Percentiles rank a stretch among this genome's conserved stretches.
Evolutionary conservation across 208 protist genomes (phyloP).

Genomic region (Angomonas ambiguus): DNA sequence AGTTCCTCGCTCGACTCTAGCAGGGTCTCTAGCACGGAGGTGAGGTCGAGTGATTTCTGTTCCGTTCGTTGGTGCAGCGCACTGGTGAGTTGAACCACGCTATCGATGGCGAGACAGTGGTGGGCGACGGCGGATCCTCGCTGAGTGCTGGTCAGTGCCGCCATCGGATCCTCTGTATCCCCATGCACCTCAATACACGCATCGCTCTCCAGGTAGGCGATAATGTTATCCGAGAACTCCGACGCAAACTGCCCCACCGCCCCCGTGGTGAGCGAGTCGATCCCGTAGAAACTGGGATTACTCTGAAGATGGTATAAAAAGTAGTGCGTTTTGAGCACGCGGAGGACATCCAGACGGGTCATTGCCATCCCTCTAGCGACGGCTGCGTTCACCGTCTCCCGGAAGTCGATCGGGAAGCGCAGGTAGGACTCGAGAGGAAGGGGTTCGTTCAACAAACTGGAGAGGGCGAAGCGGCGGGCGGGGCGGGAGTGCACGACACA

Average conservation of each 20-base stretch:
- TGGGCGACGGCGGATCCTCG: conserved; percentile 59
- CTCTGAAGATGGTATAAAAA: conserved; percentile 72
- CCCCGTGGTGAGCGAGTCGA: conserved; percentile 34
- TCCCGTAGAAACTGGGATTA: conserved; percentile 77
- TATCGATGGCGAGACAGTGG: conserved; percentile 56
- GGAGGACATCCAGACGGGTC: conserved; percentile 60
- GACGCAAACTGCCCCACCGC: conserved; percentile 73
- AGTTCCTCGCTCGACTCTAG: conserved; percentile 50
- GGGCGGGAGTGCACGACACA: conserved; percentile 60
- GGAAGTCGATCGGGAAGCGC: conserved; percentile 78
- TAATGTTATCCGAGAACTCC: conserved; percentile 59
- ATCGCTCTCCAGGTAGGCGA: conserved; percentile 35
- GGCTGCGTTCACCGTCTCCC: conserved; percentile 67
- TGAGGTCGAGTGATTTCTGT: conserved; percentile 18
- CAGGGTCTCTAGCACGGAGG: conserved; percentile 41
- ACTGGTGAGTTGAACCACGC: conserved; percentile 34
- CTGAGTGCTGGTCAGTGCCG: conserved; percentile 34
- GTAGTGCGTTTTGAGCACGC: conserved; percentile 79
- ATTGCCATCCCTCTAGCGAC: conserved; percentile 52
- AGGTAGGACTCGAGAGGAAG: conserved; percentile 77
- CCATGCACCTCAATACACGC: conserved; percentile 42
- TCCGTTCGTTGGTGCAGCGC: conserved; percentile 12
- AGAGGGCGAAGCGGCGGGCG: conserved; percentile 66
- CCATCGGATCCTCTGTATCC: conserved; percentile 24
- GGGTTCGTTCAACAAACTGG: conserved; percentile 66